A percentile compares a stretch with the other conserved stretches of the same genome.
Conservation (phyloP, 2,329 filamentous ascomycete species). For the Cladophialophora chaetospira region DNA sequence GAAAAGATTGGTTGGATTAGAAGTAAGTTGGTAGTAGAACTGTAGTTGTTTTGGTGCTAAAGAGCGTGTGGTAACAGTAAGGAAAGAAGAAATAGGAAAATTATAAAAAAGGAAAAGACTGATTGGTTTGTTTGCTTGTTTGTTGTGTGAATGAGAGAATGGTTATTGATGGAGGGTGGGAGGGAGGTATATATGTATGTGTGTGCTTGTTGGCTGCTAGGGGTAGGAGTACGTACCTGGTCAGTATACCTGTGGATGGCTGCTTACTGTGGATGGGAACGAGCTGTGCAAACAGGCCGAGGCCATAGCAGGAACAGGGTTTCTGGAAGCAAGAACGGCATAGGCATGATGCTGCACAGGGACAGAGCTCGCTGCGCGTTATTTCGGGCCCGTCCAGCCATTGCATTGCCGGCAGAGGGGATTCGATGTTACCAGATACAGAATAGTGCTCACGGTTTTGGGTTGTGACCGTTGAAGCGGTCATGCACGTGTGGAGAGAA, state of each 20-base stretch:
- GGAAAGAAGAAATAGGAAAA: constrained; percentile 22
- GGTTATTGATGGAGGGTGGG: neutral
- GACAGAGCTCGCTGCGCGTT: constrained; percentile 13
- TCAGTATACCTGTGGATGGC: neutral
- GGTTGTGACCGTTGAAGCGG: neutral
- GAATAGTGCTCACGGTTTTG: constrained; percentile 20
- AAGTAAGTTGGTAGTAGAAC: neutral
- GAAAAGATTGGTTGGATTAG: neutral
- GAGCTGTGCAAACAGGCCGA: no score
- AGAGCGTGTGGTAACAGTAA: constrained; percentile 30
- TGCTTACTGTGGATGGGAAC: constrained; percentile 14
- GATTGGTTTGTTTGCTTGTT: constrained; percentile 18
- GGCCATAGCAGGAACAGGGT: no score
- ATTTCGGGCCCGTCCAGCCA: constrained; percentile 14
- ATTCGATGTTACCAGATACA: neutral
- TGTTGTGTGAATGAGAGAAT: constrained; percentile 23
- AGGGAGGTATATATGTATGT: constrained; percentile 13
- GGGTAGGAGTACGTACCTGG: no score
- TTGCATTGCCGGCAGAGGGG: neutral
- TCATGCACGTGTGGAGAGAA: neutral
- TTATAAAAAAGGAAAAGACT: constrained; percentile 13
- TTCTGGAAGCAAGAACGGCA: constrained; percentile 5
- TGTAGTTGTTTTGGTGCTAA: constrained; percentile 17
- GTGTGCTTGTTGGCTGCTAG: neutral
- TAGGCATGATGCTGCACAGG: neutral